A percentile compares a stretch with the other conserved stretches of the same genome.
These are phyloP conservation scores for Sistotremastrum suecicum DNA, from an alignment of 768 basidiomycete species.

Conservation along the genomic window DNA sequence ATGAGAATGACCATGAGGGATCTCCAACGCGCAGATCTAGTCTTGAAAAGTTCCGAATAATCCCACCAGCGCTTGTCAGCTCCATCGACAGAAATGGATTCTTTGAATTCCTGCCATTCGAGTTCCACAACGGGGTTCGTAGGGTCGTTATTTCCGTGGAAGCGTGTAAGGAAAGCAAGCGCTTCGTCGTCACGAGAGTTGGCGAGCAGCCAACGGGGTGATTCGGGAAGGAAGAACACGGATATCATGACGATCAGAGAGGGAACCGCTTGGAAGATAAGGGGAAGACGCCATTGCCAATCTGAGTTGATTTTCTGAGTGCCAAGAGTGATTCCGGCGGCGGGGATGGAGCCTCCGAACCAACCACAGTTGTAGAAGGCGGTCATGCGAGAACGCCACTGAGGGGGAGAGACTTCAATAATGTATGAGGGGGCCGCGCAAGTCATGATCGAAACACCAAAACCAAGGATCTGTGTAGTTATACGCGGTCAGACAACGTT, in stretches of 20 bases:
- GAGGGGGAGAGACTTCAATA: conserved; percentile 45
- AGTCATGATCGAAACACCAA: conserved; percentile 29
- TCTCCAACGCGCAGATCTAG: conserved; percentile 31
- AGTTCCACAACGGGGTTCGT: conserved; percentile 36
- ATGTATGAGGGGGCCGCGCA: conserved; percentile 27
- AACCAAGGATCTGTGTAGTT: conserved; percentile 25
- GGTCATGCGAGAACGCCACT: conserved; percentile 38
- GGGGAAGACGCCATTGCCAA: conserved; percentile 36
- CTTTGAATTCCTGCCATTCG: conserved; percentile 39
- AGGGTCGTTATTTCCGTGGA: conserved; percentile 37
- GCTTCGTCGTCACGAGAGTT: conserved; percentile 36
- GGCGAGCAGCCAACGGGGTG: conserved; percentile 40
- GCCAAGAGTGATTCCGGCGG: conserved; percentile 11
- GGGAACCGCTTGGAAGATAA: conserved; percentile 38
- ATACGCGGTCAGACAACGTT: conserved; percentile 6
- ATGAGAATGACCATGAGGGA: conserved; percentile 36
- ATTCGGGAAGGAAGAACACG: conserved; percentile 24
- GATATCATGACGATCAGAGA: conserved; percentile 20
- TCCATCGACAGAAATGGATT: conserved; percentile 32
- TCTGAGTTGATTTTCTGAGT: conserved; percentile 20
- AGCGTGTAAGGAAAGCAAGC: conserved; percentile 30
- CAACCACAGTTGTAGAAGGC: conserved; percentile 27
- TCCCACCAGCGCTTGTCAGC: conserved; percentile 47
- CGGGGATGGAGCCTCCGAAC: conserved; percentile 9
- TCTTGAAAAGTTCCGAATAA: conserved; percentile 35